Evolutionary conservation across 371 early-diverging fungal species (phyloP), one percentile per base, ranked within the genome.

Genomic region (Racocetra persica): DNA sequence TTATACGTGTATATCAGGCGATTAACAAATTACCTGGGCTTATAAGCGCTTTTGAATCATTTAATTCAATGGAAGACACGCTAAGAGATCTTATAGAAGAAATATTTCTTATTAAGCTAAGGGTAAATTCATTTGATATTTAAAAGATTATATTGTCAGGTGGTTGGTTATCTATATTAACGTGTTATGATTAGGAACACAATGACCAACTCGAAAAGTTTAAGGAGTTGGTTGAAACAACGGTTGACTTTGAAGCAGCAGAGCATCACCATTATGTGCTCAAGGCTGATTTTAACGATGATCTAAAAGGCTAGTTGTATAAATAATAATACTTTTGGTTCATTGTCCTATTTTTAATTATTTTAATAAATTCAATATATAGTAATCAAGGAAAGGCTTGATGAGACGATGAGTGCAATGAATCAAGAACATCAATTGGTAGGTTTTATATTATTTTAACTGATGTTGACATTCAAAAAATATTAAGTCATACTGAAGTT

Each of bases 261-360:
- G 96, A 96, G 52, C 84, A 89, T 70, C 98, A 98, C 84, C 94
- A 97, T 82, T 98, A 93, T 81, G 84, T 94, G n/a, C 92, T 99
- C 79, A 94, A 94, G 57, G 87, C 98, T 0, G 94, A 94, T 52
- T 94, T 94, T 84, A 95, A 97, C 84, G 88, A 88, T 36, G 89
- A 87, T 1, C 84, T 98, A 70, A 89, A 94, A 88, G 90, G 94
- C 94, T 84, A 70, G 13, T 20, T 49, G 18, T 36, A 60, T 60
- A 41, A 14, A 28, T 32, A 41, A 55, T 10, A 32, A 36, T 11
- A 38, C 20, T 38, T 28, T 63, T 41, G 22, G 18, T 38, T n/a
- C 22, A 67, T 10, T 59, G 4, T 36, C 52, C n/a, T n/a, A n/a
- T n/a, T 18, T 54, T 22, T 2, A n/a, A n/a, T 20, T 57, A n/a